Base-by-base conservation (phyloP, 768 basidiomycete genomes). In the Botryobasidium botryosum region DNA sequence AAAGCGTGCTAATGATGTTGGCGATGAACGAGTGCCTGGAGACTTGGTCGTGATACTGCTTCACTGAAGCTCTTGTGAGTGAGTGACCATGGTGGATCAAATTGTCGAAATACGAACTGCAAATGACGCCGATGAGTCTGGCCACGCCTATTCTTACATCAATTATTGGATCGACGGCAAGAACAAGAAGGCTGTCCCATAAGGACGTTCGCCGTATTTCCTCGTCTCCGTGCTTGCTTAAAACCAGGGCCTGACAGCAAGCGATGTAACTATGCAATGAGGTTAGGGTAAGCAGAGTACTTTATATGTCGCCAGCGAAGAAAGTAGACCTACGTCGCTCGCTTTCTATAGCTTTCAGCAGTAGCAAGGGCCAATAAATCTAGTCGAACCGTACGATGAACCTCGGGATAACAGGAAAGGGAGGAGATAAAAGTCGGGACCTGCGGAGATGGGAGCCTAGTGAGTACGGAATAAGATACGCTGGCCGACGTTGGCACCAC, bases 111-210 rank as follows among this genome's bases (percentile, higher is more conserved):
- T 25, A 43, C 74, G 56, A 60, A 81, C 80, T 69, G 51, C 62
- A 66, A 24, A 76, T 57, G 39, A 60, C 53, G 40, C 73, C 73
- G 33, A 77, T 61, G 37, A 86, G 69, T 40, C 87, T 71, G n/a
- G 90, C 79, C 2, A 87, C 68, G 5, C 76, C 80, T 46, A 94
- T 86, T 37, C 87, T 71, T 27, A 94, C 87, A 49, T 86, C 88
- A 41, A 82, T 68, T 10, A 92, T 75, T 28, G 57, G 55, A 55
- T 96, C 91, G 26, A 64, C 56, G 4, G 72, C 70, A 33, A 91
- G 66, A 35, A 57, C 53, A 23, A 65, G 59, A 17, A 91, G 59
- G n/a, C 65, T 61, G 46, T 65, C 58, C 62, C 84, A 71, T 49
- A 75, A 71, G 51, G 57, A 60, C 51, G 68, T 53, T 68, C 70